A percentile compares a stretch with the other conserved stretches of the same genome.
Evolutionary conservation across 176 grass and related monocot genomes (phyloP).

Genomic region (Thinopyrum elongatum): DNA sequence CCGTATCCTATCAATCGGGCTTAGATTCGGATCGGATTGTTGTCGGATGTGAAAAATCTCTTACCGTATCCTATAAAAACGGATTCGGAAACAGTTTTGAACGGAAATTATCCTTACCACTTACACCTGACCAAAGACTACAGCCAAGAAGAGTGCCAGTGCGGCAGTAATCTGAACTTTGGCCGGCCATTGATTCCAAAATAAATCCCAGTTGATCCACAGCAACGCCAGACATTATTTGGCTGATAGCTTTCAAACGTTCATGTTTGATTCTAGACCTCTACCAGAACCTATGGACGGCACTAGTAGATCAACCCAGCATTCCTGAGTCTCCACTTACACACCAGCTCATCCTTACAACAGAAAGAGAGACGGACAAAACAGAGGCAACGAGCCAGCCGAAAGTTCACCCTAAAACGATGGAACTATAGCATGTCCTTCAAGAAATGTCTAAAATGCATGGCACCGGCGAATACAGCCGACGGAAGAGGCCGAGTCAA

Average conservation of each 20-base stretch:
- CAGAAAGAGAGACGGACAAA: not conserved
- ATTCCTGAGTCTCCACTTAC: not conserved
- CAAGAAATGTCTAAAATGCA: constrained; percentile 37
- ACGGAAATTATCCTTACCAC: too few relatives aligned
- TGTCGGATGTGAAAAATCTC: too few relatives aligned
- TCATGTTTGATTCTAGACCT: constrained; percentile 19
- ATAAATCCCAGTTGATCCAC: not conserved
- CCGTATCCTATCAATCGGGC: too few relatives aligned
- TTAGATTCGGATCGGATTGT: too few relatives aligned
- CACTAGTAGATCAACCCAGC: not conserved
- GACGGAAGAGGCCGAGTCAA: constrained; percentile 66
- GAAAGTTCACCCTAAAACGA: constrained; percentile 29
- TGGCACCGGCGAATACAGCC: not conserved
- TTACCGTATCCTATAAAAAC: too few relatives aligned
- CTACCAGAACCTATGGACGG: constrained; percentile 31
- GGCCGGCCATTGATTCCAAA: not conserved
- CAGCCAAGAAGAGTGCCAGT: not conserved
- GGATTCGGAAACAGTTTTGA: too few relatives aligned
- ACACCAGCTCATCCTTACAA: constrained; percentile 21
- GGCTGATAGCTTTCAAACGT: not conserved
- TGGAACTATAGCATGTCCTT: constrained; percentile 3
- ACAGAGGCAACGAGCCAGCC: constrained; percentile 21
- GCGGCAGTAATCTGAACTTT: not conserved
- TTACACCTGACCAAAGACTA: not conserved
- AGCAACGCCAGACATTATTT: constrained; percentile 27